phyloP scores from a whole-genome alignment of 1,139 yeast genomes.

The Citeromyces hawaiiensis region DNA sequence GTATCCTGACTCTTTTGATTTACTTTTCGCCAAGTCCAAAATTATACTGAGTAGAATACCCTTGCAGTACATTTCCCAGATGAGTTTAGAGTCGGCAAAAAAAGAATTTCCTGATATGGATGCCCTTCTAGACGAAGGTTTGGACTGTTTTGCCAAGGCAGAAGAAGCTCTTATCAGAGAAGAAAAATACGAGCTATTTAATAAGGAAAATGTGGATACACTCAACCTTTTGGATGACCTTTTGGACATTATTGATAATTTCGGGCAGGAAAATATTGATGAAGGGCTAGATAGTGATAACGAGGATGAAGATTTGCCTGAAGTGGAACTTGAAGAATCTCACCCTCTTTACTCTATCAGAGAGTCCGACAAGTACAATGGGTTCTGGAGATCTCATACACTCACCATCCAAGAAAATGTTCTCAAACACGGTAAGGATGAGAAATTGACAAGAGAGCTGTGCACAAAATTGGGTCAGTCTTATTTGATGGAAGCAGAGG shows the following conservation, averaged over 20 bases:
- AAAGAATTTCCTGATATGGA: conserved; percentile 20
- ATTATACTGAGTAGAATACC: conserved; percentile 47
- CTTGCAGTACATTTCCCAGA: conserved; percentile 36
- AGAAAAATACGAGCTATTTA: conserved; percentile 6
- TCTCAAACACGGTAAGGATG: conserved; percentile 1
- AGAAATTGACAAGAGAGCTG: conserved; percentile 22
- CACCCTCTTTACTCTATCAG: conserved; percentile 40
- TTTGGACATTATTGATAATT: conserved; percentile 51
- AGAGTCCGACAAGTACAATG: conserved; percentile 23
- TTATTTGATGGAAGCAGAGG: conserved; percentile 49
- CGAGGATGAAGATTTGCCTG: conserved; percentile 23
- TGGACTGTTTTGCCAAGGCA: conserved; percentile 30
- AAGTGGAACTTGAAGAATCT: conserved; percentile 18
- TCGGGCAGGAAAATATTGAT: conserved; percentile 35
- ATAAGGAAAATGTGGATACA: conserved; percentile 11
- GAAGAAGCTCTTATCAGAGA: conserved; percentile 20
- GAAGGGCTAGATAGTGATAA: conserved; percentile 39
- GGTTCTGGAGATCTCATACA: conserved; percentile 46
- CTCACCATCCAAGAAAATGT: conserved; percentile 11
- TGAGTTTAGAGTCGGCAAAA: conserved; percentile 24
- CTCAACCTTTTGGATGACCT: conserved; percentile 34
- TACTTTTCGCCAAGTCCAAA: conserved; percentile 39
- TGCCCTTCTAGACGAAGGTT: conserved; percentile 27
- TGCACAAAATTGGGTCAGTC: conserved; percentile 46
- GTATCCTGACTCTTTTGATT: conserved; percentile 27